Percentiles rank a stretch among this genome's conserved stretches.
Conservation (phyloP, 441 rosid species). For the Flueggea neowawraea region DNA sequence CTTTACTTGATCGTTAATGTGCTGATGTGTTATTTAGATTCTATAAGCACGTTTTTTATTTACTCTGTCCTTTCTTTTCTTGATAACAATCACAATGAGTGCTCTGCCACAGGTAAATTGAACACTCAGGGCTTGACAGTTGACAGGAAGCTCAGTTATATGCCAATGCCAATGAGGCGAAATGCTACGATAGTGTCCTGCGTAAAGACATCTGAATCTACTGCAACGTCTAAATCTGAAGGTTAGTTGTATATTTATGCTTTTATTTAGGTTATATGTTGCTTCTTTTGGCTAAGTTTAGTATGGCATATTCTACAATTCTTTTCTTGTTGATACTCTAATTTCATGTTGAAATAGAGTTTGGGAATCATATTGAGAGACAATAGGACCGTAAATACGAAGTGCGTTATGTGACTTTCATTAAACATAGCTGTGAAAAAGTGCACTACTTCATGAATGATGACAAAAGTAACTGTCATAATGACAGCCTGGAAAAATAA, state of each 20-base stretch:
- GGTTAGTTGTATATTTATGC: constrained; percentile 33
- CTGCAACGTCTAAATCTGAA: constrained; percentile 36
- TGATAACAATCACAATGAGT: neutral
- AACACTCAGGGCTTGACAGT: constrained; percentile 27
- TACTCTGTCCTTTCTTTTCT: neutral
- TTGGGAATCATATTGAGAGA: too few species aligned
- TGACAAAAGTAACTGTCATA: too few species aligned
- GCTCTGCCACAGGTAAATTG: constrained; percentile 28
- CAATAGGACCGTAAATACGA: too few species aligned
- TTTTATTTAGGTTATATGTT: neutral
- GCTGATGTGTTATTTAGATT: too few species aligned
- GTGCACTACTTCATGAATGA: too few species aligned
- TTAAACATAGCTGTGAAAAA: too few species aligned
- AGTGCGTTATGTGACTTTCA: too few species aligned
- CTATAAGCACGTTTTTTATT: too few species aligned
- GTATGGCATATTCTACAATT: neutral
- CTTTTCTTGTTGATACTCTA: neutral
- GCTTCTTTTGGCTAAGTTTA: neutral
- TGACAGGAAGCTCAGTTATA: constrained; percentile 18
- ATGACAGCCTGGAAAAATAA: too few species aligned
- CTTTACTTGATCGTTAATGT: too few species aligned
- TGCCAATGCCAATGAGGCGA: constrained; percentile 20
- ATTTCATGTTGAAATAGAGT: neutral
- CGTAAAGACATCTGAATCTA: constrained; percentile 49
- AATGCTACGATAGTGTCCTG: constrained; percentile 29